Percentiles rank a stretch among this genome's conserved stretches.
These are phyloP conservation scores for Fusarium multiceps DNA, from an alignment of 2,329 filamentous ascomycete genomes.

Conservation along the genomic window DNA sequence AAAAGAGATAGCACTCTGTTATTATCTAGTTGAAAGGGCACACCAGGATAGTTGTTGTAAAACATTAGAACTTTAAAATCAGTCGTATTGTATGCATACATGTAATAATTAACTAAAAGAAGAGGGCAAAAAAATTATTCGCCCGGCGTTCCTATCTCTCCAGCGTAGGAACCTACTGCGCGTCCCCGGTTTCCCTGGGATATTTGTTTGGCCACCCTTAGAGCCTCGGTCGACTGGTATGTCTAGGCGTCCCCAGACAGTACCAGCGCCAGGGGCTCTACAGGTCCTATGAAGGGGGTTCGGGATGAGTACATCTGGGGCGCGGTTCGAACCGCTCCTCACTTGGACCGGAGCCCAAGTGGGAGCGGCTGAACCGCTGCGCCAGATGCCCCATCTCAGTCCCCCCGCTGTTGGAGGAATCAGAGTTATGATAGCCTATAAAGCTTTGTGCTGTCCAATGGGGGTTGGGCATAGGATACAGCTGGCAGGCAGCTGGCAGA, in stretches of 20 bases:
- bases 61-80: not conserved
- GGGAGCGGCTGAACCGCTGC: not conserved
- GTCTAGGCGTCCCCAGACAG: constrained; percentile 13
- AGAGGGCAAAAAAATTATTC: not conserved
- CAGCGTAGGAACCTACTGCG: constrained; percentile 44
- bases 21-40: not conserved
- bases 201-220: constrained; percentile 45
- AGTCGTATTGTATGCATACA: not conserved
- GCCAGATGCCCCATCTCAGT: constrained; percentile 1
- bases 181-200: constrained; percentile 46
- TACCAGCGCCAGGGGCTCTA: constrained; percentile 34
- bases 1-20: not conserved
- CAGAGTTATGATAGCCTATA: constrained; percentile 4
- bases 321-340: constrained; percentile 13
- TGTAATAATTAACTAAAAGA: too few relatives aligned
- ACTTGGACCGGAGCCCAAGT: constrained; percentile 3
- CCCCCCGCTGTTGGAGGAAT: constrained; percentile 17
- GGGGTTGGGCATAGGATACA: not conserved
- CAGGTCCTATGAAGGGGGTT: constrained; percentile 38
- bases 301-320: not conserved
- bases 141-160: constrained; percentile 27
- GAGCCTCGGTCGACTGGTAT: constrained; percentile 36
- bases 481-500: constrained; percentile 21
- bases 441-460: not conserved
- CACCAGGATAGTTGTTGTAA: not conserved